phyloP scores from a whole-genome alignment of 2,329 filamentous ascomycete genomes.

The Talaromyces sp. region DNA sequence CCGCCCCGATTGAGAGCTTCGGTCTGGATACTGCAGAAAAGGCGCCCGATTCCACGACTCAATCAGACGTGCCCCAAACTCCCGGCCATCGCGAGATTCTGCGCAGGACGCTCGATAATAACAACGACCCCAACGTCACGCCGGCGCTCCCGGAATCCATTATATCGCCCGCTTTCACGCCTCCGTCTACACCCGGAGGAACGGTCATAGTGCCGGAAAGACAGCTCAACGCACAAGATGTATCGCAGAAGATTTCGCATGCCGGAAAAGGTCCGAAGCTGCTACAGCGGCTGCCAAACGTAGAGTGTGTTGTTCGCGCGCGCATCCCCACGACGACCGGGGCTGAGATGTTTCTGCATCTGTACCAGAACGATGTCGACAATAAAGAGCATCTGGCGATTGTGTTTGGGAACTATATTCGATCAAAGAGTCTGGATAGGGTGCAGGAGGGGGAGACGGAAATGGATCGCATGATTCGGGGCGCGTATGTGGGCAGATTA shows the following conservation, averaged over 20 bases:
- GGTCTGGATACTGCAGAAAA: constrained; percentile 15
- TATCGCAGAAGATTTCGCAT: constrained; percentile 10
- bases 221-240: constrained; percentile 17
- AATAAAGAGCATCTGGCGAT: constrained; percentile 96
- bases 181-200: constrained; percentile 40
- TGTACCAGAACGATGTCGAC: constrained; percentile 89
- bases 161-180: constrained; percentile 49
- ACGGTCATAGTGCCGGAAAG: constrained; percentile 25
- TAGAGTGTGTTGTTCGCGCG: constrained; percentile 91
- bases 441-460: constrained; percentile 44
- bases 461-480: constrained; percentile 75
- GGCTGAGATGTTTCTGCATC: constrained; percentile 93
- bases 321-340: constrained; percentile 89
- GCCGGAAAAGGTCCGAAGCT: constrained; percentile 60
- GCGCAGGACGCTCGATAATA: constrained; percentile 18
- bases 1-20: constrained; percentile 16
- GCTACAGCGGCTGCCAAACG: constrained; percentile 69
- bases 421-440: constrained; percentile 56
- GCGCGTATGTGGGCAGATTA: constrained; percentile 83
- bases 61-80: constrained; percentile 9
- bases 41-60: neutral
- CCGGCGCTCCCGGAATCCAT: constrained; percentile 48
- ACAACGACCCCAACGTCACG: constrained; percentile 19
- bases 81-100: constrained; percentile 11
- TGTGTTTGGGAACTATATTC: constrained; percentile 84